phyloP scores from a whole-genome alignment of 1,284 basidiomycete species.

The Ceratobasidium theobromae region DNA sequence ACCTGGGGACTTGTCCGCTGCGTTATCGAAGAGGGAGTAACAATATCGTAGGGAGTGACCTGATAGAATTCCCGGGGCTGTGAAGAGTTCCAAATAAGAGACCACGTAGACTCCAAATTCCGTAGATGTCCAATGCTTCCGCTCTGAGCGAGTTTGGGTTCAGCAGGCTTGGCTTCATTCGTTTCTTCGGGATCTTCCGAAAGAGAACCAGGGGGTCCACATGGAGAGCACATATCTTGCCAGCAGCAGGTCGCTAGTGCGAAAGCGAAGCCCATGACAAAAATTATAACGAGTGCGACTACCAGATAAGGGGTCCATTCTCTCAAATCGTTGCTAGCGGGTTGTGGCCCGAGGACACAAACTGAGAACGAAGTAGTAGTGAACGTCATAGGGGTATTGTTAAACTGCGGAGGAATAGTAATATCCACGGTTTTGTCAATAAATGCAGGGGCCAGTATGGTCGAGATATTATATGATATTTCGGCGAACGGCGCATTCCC shows the following conservation, averaged over 20 bases:
- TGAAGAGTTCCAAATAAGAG: background rate
- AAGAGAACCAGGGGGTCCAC: background rate
- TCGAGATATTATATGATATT: conserved; percentile 6
- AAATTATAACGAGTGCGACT: background rate
- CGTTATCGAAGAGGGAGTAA: background rate
- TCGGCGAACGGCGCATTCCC: conserved; percentile 12
- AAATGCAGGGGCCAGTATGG: conserved; percentile 2
- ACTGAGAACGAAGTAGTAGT: conserved; percentile 1
- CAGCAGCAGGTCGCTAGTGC: conserved; percentile 10
- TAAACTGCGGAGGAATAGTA: background rate
- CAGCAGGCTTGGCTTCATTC: background rate
- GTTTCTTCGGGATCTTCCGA: background rate
- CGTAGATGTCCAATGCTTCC: background rate
- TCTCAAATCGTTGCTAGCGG: background rate
- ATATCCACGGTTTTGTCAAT: conserved; percentile 5
- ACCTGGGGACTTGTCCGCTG: background rate
- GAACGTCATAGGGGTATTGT: conserved; percentile 14
- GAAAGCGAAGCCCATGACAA: background rate
- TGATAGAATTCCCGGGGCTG: background rate
- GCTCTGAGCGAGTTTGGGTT: background rate
- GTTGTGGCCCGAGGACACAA: background rate
- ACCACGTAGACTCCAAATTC: background rate
- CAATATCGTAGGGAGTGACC: conserved; percentile 10
- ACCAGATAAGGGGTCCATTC: conserved; percentile 18
- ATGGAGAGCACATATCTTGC: conserved; percentile 6